Conservation (phyloP, 2,329 filamentous ascomycete species). For the Paraphaeosphaeria sporulosa region DNA sequence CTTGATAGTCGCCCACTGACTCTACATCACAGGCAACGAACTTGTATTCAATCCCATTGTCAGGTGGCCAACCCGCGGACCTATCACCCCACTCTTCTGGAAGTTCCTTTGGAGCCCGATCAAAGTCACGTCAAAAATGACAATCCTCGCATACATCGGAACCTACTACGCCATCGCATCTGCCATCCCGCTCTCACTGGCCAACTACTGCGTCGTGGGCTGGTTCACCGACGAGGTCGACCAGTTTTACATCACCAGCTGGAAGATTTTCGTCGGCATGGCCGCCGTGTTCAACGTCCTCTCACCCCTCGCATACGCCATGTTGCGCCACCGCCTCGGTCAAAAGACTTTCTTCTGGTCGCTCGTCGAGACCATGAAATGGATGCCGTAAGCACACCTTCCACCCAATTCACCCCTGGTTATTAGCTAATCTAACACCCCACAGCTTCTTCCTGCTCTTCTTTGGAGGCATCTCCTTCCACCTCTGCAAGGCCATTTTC, state of each 20-base stretch:
- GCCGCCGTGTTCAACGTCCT: conserved; percentile 69
- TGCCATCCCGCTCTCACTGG: conserved; percentile 68
- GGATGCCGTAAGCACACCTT: conserved; percentile 55
- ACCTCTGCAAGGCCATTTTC: conserved; percentile 79
- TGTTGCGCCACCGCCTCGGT: conserved; percentile 67
- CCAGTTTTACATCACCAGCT: conserved; percentile 79
- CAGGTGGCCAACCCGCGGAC: conserved; percentile 66
- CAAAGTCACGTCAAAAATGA: conserved; percentile 70
- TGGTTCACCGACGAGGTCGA: conserved; percentile 77
- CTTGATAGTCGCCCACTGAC: too few species aligned
- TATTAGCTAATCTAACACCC: not conserved
- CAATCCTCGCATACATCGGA: conserved; percentile 72
- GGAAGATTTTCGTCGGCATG: conserved; percentile 69
- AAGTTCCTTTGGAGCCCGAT: conserved; percentile 68
- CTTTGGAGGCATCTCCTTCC: conserved; percentile 79
- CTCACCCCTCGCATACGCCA: conserved; percentile 66
- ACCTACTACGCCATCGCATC: conserved; percentile 75
- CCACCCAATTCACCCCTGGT: too few species aligned
- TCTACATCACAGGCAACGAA: conserved; percentile 59
- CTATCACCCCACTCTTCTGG: conserved; percentile 70
- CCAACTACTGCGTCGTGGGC: conserved; percentile 74
- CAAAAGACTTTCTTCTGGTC: conserved; percentile 60
- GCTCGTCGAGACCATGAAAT: conserved; percentile 66
- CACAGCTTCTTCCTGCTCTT: conserved; percentile 72
- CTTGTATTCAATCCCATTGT: conserved; percentile 71